Conservation (phyloP, 2,329 filamentous ascomycete species). For the Hymenoscyphus fraxineus region DNA sequence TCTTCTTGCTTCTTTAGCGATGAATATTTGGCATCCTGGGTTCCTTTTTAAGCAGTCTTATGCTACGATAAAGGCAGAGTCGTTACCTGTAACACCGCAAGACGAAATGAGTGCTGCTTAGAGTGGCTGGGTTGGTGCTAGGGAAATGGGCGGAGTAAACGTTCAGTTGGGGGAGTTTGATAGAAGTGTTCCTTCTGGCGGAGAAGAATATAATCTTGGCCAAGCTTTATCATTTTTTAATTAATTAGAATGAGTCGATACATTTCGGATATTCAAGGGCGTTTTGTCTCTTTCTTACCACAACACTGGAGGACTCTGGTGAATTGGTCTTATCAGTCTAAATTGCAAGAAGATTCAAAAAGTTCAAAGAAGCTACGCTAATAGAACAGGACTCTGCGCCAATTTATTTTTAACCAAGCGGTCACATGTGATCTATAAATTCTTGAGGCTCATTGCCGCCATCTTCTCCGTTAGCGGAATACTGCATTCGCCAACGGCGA, state of each 20-base stretch:
- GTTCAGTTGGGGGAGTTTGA: background rate
- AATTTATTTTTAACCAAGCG: too few relatives aligned
- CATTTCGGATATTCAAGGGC: too few relatives aligned
- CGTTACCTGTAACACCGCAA: background rate
- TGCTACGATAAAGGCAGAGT: slow-evolving; percentile 13
- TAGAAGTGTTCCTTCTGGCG: background rate
- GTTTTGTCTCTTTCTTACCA: too few relatives aligned
- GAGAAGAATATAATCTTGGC: background rate
- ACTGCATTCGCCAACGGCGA: background rate
- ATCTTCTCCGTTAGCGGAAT: background rate
- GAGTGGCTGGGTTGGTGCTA: background rate
- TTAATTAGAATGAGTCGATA: too few relatives aligned
- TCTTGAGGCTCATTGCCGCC: too few relatives aligned
- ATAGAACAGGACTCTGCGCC: too few relatives aligned
- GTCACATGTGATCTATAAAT: too few relatives aligned
- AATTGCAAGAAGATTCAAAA: too few relatives aligned
- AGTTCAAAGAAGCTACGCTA: too few relatives aligned
- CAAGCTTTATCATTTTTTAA: too few relatives aligned
- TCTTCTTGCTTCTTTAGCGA: slow-evolving; percentile 41
- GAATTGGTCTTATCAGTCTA: too few relatives aligned
- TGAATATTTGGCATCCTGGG: slow-evolving; percentile 45
- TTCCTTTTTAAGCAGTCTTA: slow-evolving; percentile 18
- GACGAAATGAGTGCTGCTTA: slow-evolving; percentile 1
- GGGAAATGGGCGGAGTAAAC: background rate
- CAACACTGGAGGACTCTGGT: too few relatives aligned